These are phyloP conservation scores for Globisporangium radiosum DNA, from an alignment of 352 stramenopile genomes.

Conservation along the genomic window DNA sequence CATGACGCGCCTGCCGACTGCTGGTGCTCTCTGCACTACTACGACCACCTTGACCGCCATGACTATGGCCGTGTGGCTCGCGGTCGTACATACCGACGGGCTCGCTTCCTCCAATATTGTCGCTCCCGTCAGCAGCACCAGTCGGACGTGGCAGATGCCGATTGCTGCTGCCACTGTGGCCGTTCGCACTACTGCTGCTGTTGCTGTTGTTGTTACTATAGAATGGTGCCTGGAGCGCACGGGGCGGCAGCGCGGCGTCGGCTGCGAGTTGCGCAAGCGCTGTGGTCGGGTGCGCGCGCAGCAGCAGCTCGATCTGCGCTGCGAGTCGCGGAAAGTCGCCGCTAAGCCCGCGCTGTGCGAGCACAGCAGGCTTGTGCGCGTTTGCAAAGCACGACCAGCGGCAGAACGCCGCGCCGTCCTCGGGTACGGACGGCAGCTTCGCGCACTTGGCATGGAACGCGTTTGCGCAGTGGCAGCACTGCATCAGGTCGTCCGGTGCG, in stretches of 20 bases:
- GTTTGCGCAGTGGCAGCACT: constrained; percentile 42
- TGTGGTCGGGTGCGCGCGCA: constrained; percentile 12
- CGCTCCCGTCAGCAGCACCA: too few species aligned
- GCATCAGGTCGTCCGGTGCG: constrained; percentile 27
- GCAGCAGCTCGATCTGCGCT: constrained; percentile 36
- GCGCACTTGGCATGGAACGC: constrained; percentile 61
- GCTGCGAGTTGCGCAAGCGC: not conserved
- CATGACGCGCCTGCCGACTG: not conserved
- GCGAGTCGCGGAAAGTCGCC: constrained; percentile 37
- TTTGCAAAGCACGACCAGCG: constrained; percentile 51
- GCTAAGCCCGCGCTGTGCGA: not conserved
- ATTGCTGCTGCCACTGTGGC: not conserved
- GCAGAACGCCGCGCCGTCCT: constrained; percentile 67
- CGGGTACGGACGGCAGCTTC: constrained; percentile 50
- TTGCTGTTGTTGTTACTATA: not conserved
- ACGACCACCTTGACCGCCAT: too few species aligned
- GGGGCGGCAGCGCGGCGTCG: too few species aligned
- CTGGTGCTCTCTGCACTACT: too few species aligned
- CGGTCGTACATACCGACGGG: not conserved
- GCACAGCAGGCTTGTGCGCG: constrained; percentile 31
- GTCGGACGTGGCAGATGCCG: too few species aligned
- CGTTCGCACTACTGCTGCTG: not conserved
- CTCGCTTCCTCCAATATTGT: too few species aligned
- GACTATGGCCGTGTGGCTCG: not conserved
- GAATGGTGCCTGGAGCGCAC: not conserved